These are phyloP conservation scores for Paecilomyces formosus DNA, from an alignment of 2,329 filamentous ascomycete species.

Conservation along the genomic window DNA sequence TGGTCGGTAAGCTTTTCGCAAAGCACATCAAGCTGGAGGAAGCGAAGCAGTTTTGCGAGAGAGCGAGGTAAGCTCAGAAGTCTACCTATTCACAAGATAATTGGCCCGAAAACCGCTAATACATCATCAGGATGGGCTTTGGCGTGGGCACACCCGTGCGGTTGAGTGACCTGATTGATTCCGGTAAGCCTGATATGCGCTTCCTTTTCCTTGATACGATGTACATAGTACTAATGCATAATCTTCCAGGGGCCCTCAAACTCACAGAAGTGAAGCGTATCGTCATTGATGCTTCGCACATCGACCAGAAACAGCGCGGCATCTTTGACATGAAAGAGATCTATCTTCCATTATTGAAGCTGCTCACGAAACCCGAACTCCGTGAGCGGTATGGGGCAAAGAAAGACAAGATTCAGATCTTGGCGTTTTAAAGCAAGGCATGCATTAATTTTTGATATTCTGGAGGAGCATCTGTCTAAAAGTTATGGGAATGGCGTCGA, in stretches of 20 bases:
- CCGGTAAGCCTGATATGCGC: slow-evolving; percentile 49
- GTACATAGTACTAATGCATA: slow-evolving; percentile 7
- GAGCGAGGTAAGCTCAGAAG: slow-evolving; percentile 38
- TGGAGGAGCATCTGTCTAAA: not conserved
- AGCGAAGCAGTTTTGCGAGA: slow-evolving; percentile 67
- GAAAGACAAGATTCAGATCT: slow-evolving; percentile 45
- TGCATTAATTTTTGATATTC: not conserved
- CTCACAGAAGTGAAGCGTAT: slow-evolving; percentile 66
- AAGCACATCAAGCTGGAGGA: slow-evolving; percentile 97
- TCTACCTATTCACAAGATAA: slow-evolving; percentile 13
- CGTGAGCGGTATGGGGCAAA: slow-evolving; percentile 58
- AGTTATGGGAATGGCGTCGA: not conserved
- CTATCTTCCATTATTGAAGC: slow-evolving; percentile 67
- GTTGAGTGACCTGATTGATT: slow-evolving; percentile 72
- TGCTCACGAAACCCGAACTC: slow-evolving; percentile 65
- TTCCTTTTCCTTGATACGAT: not conserved
- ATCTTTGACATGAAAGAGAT: slow-evolving; percentile 95
- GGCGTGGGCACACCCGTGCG: slow-evolving; percentile 85
- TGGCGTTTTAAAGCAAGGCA: slow-evolving; percentile 38
- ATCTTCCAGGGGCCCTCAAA: slow-evolving; percentile 55
- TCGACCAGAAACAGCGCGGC: slow-evolving; percentile 89
- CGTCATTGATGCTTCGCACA: slow-evolving; percentile 83
- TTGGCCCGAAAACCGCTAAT: not conserved
- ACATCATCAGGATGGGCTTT: slow-evolving; percentile 60
- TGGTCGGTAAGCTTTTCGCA: slow-evolving; percentile 87